Conservation (phyloP, 805 yeast genomes). For the Yarrowia keelungensis region DNA sequence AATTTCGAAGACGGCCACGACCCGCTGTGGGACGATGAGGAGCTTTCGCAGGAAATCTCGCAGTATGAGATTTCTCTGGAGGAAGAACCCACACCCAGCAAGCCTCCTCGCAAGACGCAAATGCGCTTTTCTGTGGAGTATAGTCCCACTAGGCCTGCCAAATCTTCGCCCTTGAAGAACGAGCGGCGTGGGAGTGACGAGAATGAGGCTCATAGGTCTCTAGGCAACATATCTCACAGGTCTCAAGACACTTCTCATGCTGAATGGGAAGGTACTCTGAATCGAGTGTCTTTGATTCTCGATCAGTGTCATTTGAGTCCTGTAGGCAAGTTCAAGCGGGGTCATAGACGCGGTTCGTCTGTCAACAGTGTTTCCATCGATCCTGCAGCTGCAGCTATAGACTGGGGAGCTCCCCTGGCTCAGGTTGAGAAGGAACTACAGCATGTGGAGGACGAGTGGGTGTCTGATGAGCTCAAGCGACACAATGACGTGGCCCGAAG, state of each 20-base stretch:
- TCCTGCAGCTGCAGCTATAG: background rate
- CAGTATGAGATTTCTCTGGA: conserved; percentile 27
- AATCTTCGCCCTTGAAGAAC: background rate
- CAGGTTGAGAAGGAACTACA: conserved; percentile 21
- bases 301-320: conserved; percentile 22
- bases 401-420: conserved; percentile 21
- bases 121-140: background rate
- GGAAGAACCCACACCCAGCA: conserved; percentile 1
- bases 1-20: conserved; percentile 40
- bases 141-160: background rate
- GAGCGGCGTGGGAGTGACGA: background rate
- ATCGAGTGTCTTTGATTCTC: conserved; percentile 20
- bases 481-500: conserved; percentile 2
- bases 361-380: background rate
- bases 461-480: background rate
- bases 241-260: background rate
- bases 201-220: background rate
- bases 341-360: background rate
- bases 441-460: conserved; percentile 1
- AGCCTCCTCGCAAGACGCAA: conserved; percentile 19
- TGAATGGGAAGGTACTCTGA: conserved; percentile 18
- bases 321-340: background rate
- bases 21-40: conserved; percentile 42
- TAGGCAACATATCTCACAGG: background rate
- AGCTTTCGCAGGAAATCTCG: conserved; percentile 18